Base-by-base conservation (phyloP, 768 basidiomycete genomes). In the Cyathus striatus region DNA sequence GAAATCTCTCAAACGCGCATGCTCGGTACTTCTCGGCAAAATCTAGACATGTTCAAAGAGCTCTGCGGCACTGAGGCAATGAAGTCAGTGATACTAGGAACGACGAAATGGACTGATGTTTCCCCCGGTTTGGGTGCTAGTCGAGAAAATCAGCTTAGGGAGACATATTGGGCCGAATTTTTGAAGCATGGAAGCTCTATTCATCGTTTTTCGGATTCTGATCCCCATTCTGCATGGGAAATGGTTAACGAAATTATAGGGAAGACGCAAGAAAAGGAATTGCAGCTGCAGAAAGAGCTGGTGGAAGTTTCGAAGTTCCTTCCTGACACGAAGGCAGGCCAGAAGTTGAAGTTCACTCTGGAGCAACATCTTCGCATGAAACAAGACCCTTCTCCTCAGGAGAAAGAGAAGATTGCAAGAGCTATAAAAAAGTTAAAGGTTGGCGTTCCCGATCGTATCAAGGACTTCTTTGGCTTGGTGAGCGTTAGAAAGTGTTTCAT, bases 291-390 rank as follows among this genome's bases (percentile, higher is more conserved):
- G 34, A 36, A 48, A 16, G 58, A 59, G 35, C 30, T 57, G 32
- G 54, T 54, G 9, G 46, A 49, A 16, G 14, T 44, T 13, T 33
- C 45, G 10, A 48, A 47, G 27, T 55, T 61, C 38, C 53, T 73
- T 12, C 59, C 63, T 1, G 61, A 72, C 34, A 72, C 73, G 4
- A 52, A 46, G 5, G 51, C 51, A 4, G 51, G 46, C n/a, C n/a
- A n/a, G n/a, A n/a, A n/a, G n/a, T n/a, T n/a, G n/a, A n/a, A n/a
- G n/a, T n/a, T n/a, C n/a, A n/a, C n/a, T n/a, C n/a, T n/a, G n/a
- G n/a, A n/a, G n/a, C n/a, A n/a, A n/a, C n/a, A n/a, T n/a, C n/a
- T n/a, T n/a, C n/a, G n/a, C n/a, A n/a, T n/a, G n/a, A n/a, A n/a
- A n/a, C n/a, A n/a, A n/a, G n/a, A n/a, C n/a, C n/a, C n/a, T n/a